Percentiles rank a stretch among this genome's conserved stretches.
phyloP scores from a whole-genome alignment of 176 grass and related monocot genomes.

The Hordeum vulgare region DNA sequence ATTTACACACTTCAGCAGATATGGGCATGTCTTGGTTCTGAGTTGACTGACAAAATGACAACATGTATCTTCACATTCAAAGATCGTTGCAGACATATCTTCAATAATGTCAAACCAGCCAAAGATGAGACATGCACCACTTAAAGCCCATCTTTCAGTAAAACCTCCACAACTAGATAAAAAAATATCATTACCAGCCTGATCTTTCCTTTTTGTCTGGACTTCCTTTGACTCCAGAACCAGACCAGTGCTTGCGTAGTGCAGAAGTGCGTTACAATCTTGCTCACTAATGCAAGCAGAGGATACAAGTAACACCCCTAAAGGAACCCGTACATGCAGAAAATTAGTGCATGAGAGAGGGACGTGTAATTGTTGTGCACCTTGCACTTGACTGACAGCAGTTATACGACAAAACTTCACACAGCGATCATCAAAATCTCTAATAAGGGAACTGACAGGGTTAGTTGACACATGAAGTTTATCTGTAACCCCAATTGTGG shows the following conservation, averaged over 20 bases:
- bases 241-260: slow-evolving; percentile 48
- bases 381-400: slow-evolving; percentile 2
- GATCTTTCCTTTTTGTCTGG: slow-evolving; percentile 11
- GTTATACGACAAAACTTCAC: too few relatives aligned
- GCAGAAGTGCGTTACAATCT: slow-evolving; percentile 40
- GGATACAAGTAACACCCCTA: slow-evolving; percentile 59
- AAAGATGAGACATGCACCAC: slow-evolving; percentile 56
- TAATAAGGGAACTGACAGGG: slow-evolving; percentile 28
- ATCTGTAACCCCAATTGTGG: background rate
- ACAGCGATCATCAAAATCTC: slow-evolving; percentile 35
- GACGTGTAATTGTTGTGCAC: slow-evolving; percentile 11
- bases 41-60: slow-evolving; percentile 44
- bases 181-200: background rate
- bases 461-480: slow-evolving; percentile 20
- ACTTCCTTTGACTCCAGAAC: slow-evolving; percentile 31
- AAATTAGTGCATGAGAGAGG: slow-evolving; percentile 24
- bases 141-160: slow-evolving; percentile 31
- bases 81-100: slow-evolving; percentile 45
- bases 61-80: slow-evolving; percentile 47
- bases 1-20: too few relatives aligned
- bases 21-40: too few relatives aligned
- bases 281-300: slow-evolving; percentile 36
- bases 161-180: slow-evolving; percentile 1
- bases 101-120: slow-evolving; percentile 51
- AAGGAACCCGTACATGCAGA: slow-evolving; percentile 45